Base-by-base conservation (phyloP, 164 flowering plant genomes). In the Nymphaea thermarum region DNA sequence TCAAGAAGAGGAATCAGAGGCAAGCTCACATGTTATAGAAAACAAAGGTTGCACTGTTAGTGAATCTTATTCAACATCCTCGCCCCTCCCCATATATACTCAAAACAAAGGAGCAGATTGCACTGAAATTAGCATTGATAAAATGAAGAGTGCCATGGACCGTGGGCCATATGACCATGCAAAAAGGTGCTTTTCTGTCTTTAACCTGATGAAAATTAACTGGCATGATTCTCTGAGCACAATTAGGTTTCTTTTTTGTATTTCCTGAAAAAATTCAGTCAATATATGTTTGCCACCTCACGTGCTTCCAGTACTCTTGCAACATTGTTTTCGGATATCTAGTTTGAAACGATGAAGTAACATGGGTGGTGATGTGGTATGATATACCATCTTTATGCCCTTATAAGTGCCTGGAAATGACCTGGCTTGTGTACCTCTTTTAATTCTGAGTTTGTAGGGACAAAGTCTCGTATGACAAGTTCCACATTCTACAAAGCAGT, bases 1-100 rank as follows among this genome's bases (percentile, higher is more conserved):
- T 62, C 86, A 87, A 66, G 99, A 92, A 65, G 97, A 95, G 82
- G 99, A 92, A 77, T 92, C 98, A 62, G 97, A 87, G 76, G 98
- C 98, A 70, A 95, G 98, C 80, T 95, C 99, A 61, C 82, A 90
- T 73, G 83, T 96, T 12, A 77, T 88, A 80, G 91, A 91, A 70
- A 79, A 81, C 76, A 89, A 87, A 71, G 69, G 68, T 42, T 64
- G 63, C 65, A 60, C 67, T 41, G 68, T 57, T 44, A 84, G 77
- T 80, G 89, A 85, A 72, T 81, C 77, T 71, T 79, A 83, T 74
- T 85, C 87, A 42, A 75, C 60, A 68, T 68, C 80, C 17, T 65
- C 72, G 16, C 60, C 77, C 73, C 78, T 81, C 76, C 78, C 77
- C 79, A 78, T 74, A 76, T 68, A 80, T 77, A 82, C 44, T 67